Base-by-base conservation (phyloP, 2,329 filamentous ascomycete species). In the Diaporthe capsici region DNA sequence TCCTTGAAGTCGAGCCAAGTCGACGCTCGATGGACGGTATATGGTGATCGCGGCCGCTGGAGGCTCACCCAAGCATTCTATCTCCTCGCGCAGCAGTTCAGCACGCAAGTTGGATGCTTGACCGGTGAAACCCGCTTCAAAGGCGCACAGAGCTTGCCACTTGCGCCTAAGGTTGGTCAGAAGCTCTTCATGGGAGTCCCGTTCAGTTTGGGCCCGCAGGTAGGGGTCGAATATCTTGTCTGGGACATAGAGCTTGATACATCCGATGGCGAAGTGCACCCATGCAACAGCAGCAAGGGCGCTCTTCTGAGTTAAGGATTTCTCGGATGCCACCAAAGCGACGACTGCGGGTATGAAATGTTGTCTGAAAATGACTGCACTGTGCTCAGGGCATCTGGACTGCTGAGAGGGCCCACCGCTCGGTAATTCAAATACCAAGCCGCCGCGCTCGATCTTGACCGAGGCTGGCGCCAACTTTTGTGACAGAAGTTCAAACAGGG, bases 171-270 rank as follows among this genome's bases (percentile, higher is more conserved):
- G 84, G 13, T 88, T 85, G 4, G 82, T 78, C 63, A 90, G 89
- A 53, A 94, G 87, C 74, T 92, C 86, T 58, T 87, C 82, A 72
- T 89, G 87, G 72, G 89, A 90, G 58, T 88, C 86, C 28, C 91
- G 90, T 79, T 95, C 92, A 25, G 98, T 89, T 71, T 90, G 87
- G 7, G 91, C 90, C 71, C 90, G 87, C 75, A 92, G 86, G 76
- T 92, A 90, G 1, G 97, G 97, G 82, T 99, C 97, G 80, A 96
- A 97, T 4, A 94, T 90, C 78, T 93, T 92, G 82, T 98, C 93
- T 0, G 97, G 96, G 3, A 98, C 92, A 81, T 96, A 98, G 3
- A 98, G 88, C 77, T 90, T 90, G 65, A 98, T 87, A 53, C 93
- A 91, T 22, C 93, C 92, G 28, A 96, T 84, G 2, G 94, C 93